Conservation (phyloP, 371 early-diverging fungal species). For the Mucor indicus region DNA sequence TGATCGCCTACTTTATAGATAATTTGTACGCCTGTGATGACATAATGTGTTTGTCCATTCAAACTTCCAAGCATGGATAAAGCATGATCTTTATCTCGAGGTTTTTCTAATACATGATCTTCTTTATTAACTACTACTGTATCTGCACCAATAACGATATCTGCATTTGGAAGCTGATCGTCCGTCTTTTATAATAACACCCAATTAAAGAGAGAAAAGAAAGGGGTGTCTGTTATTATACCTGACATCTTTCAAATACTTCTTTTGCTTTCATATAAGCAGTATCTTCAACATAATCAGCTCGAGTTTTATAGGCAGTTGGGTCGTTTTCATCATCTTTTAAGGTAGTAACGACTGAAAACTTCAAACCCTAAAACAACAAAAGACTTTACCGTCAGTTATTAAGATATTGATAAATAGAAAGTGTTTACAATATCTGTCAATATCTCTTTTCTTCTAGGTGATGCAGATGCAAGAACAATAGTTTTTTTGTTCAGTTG, state of each 20-base stretch:
- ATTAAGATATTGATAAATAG: too few relatives aligned
- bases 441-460: conserved; percentile 77
- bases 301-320: conserved; percentile 16
- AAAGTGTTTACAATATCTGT: conserved; percentile 52
- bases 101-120: conserved; percentile 60
- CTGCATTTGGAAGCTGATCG: conserved; percentile 31
- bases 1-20: conserved; percentile 20
- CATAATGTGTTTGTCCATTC: conserved; percentile 58
- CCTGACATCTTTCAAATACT: conserved; percentile 34
- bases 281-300: conserved; percentile 36
- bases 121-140: conserved; percentile 67
- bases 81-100: conserved; percentile 51
- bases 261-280: conserved; percentile 40
- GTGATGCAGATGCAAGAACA: conserved; percentile 81
- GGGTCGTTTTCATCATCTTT: conserved; percentile 36
- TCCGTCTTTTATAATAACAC: conserved; percentile 15
- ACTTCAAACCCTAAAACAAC: conserved; percentile 63
- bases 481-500: conserved; percentile 47
- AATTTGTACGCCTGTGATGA: conserved; percentile 65
- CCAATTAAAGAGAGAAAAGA: background rate
- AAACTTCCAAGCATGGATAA: conserved; percentile 53
- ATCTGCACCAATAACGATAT: conserved; percentile 79
- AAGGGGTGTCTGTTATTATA: conserved; percentile 1
- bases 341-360: conserved; percentile 54
- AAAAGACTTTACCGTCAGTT: too few relatives aligned